phyloP scores from a whole-genome alignment of 176 grass and related monocot species.

The Canna indica region DNA sequence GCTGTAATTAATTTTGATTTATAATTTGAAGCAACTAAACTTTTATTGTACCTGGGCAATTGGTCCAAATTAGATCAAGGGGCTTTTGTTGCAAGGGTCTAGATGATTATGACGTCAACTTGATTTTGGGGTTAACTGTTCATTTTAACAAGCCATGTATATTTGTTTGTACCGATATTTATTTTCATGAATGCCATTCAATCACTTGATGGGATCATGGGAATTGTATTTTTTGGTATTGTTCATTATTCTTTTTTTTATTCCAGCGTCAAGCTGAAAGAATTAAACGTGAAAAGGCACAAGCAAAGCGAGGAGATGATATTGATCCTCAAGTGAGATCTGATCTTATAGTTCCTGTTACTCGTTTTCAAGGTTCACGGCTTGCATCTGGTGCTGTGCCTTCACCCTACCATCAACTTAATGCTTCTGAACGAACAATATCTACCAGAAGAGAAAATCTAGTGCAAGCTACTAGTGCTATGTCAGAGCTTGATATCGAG shows the following conservation, averaged over 20 bases:
- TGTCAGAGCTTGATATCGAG: conserved; percentile 8
- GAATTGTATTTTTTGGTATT: background rate
- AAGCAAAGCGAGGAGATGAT: conserved; percentile 72
- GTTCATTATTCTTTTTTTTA: background rate
- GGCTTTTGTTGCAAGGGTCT: background rate
- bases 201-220: background rate
- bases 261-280: conserved; percentile 91
- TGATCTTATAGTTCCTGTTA: conserved; percentile 70
- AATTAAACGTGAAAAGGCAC: conserved; percentile 66
- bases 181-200: background rate
- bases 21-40: background rate
- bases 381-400: conserved; percentile 68
- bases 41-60: background rate
- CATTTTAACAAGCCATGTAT: too few relatives aligned
- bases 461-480: background rate
- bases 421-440: conserved; percentile 11
- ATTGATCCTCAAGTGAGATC: conserved; percentile 62
- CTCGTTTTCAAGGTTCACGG: conserved; percentile 75
- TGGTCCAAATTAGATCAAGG: background rate
- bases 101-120: background rate
- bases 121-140: background rate
- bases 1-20: background rate
- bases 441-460: conserved; percentile 6
- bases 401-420: conserved; percentile 56
- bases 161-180: background rate